phyloP scores from a whole-genome alignment of 2,329 filamentous ascomycete species.

The Aureobasidium uvarum region DNA sequence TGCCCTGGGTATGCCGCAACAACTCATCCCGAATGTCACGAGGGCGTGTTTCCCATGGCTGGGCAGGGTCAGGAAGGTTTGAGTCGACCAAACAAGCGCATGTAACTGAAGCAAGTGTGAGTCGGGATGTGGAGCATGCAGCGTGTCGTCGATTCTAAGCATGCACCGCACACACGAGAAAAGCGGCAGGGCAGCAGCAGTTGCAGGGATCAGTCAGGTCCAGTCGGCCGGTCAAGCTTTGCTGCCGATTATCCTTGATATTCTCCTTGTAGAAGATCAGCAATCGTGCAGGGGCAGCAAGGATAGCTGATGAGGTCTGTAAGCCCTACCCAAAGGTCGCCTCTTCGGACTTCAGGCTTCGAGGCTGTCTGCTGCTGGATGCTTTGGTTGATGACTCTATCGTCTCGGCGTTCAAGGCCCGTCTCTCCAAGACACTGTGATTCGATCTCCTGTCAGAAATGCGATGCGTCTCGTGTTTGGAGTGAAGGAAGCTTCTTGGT shows the following conservation, averaged over 20 bases:
- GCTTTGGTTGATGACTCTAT: conserved; percentile 3
- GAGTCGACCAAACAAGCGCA: conserved; percentile 16
- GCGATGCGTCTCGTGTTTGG: conserved; percentile 10
- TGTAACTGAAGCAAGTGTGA: neutral
- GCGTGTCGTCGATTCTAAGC: neutral
- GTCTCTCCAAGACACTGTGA: neutral
- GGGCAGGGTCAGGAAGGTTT: neutral
- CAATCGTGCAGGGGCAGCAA: neutral
- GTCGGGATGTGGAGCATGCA: neutral
- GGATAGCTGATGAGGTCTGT: neutral
- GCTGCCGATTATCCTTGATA: conserved; percentile 8
- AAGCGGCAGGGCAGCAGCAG: conserved; percentile 18
- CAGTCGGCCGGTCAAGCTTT: conserved; percentile 13
- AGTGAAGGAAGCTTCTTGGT: neutral
- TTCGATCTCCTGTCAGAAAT: neutral
- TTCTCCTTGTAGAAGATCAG: conserved; percentile 5
- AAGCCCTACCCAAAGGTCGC: neutral
- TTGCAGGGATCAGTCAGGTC: conserved; percentile 4
- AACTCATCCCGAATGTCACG: conserved; percentile 10
- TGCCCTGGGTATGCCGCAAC: neutral
- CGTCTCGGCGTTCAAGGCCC: conserved; percentile 2
- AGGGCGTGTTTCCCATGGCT: neutral
- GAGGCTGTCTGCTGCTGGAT: neutral
- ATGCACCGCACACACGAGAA: neutral
- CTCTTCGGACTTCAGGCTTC: neutral